Evolutionary conservation across 441 rosid genomes (phyloP).

Genomic region (Eutrema salsugineum): DNA sequence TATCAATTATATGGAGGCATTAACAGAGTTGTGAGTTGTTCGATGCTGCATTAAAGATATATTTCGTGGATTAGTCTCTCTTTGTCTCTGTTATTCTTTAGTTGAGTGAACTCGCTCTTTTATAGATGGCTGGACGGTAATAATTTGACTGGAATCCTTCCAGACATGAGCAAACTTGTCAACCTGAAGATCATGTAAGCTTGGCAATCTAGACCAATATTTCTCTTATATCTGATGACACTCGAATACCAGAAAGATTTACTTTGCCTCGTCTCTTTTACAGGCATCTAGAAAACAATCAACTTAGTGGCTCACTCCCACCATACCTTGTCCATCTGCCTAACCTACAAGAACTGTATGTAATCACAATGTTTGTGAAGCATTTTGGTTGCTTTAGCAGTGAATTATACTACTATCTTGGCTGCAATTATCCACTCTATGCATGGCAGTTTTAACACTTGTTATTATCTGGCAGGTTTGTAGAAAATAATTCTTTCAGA

Average conservation of each 20-base stretch:
- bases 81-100: constrained; percentile 2
- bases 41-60: neutral
- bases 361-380: neutral
- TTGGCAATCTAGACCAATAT: constrained; percentile 1
- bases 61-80: neutral
- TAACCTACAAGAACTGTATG: constrained; percentile 75
- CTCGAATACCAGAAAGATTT: neutral
- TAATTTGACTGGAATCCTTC: constrained; percentile 61
- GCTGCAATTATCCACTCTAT: neutral
- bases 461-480: constrained; percentile 47
- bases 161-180: constrained; percentile 74
- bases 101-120: constrained; percentile 12
- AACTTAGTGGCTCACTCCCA: constrained; percentile 71
- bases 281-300: constrained; percentile 94
- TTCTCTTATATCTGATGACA: neutral
- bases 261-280: constrained; percentile 20
- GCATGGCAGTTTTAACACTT: neutral
- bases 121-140: constrained; percentile 85
- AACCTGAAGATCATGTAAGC: constrained; percentile 76
- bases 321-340: constrained; percentile 60
- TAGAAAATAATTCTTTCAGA: constrained; percentile 75
- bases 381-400: neutral
- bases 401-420: neutral
- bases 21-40: constrained; percentile 73
- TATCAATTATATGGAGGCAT: constrained; percentile 59